These are phyloP conservation scores for Nemania sp. DNA, from an alignment of 2,329 filamentous ascomycete genomes.

Conservation along the genomic window DNA sequence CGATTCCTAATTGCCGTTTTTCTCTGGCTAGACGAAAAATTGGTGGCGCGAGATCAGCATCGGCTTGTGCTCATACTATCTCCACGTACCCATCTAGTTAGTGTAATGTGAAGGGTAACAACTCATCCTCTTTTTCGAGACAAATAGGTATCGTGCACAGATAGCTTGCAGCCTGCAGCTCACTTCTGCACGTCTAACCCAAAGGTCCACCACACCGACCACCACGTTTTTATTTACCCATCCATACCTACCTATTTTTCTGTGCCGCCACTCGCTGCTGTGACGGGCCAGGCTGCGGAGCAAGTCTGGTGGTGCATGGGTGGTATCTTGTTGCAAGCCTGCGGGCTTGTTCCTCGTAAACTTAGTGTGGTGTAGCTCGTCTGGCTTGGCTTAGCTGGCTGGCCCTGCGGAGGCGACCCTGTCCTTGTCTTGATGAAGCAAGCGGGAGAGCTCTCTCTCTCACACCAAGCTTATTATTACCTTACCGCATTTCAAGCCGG, in stretches of 20 bases:
- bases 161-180: slow-evolving; percentile 17
- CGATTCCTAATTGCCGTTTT: slow-evolving; percentile 4
- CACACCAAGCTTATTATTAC: slow-evolving; percentile 18
- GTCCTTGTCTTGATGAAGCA: slow-evolving; percentile 21
- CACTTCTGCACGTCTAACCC: slow-evolving; percentile 23
- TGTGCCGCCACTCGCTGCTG: slow-evolving; percentile 11
- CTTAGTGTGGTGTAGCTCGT: slow-evolving; percentile 2
- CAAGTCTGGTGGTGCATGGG: background rate
- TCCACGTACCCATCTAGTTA: too few relatives aligned
- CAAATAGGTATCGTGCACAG: background rate
- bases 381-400: slow-evolving; percentile 8
- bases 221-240: slow-evolving; percentile 10
- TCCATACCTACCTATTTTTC: too few relatives aligned
- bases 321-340: slow-evolving; percentile 4
- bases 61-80: slow-evolving; percentile 10
- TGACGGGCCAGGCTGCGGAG: background rate
- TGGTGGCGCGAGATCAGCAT: slow-evolving; percentile 22
- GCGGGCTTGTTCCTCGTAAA: slow-evolving; percentile 7
- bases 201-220: slow-evolving; percentile 21
- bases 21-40: slow-evolving; percentile 10
- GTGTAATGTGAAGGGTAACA: too few relatives aligned
- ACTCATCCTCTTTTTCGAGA: too few relatives aligned
- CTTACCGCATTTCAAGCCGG: slow-evolving; percentile 9
- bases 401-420: too few relatives aligned
- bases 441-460: slow-evolving; percentile 23